These are phyloP conservation scores for Pseudopyricularia cyperi DNA, from an alignment of 2,329 filamentous ascomycete species.

Conservation along the genomic window DNA sequence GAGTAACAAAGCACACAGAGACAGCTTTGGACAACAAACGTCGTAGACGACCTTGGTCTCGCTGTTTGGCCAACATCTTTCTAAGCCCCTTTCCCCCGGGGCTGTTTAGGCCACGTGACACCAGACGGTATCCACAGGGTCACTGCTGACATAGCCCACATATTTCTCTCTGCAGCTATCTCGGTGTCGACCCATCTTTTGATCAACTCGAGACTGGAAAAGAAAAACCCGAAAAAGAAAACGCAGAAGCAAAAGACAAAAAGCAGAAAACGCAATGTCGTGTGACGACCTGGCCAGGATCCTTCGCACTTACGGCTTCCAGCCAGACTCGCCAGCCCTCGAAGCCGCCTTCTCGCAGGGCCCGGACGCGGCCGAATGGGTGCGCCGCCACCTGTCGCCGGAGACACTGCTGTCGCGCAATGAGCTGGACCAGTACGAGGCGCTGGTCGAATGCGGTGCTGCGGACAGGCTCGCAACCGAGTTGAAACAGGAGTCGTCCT, in stretches of 20 bases:
- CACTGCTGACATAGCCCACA: too few relatives aligned
- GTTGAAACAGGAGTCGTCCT: background rate
- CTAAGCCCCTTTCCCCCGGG: too few relatives aligned
- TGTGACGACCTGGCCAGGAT: slow-evolving; percentile 4
- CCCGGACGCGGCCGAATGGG: slow-evolving; percentile 31
- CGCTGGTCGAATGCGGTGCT: background rate
- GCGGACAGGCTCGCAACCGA: background rate
- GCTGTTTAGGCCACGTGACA: too few relatives aligned
- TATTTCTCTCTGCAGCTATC: too few relatives aligned
- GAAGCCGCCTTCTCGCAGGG: slow-evolving; percentile 21
- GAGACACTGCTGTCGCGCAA: slow-evolving; percentile 41
- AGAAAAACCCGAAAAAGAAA: too few relatives aligned
- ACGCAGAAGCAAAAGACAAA: background rate
- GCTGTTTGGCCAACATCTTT: too few relatives aligned
- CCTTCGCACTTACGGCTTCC: slow-evolving; percentile 4
- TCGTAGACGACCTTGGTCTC: too few relatives aligned
- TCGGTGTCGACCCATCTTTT: too few relatives aligned
- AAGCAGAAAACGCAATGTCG: background rate
- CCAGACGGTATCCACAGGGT: too few relatives aligned
- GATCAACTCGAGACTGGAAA: too few relatives aligned
- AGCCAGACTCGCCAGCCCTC: slow-evolving; percentile 10
- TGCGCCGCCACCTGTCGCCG: slow-evolving; percentile 28
- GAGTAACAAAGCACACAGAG: too few relatives aligned
- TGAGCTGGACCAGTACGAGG: slow-evolving; percentile 38
- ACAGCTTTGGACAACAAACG: too few relatives aligned